Evolutionary conservation across 352 stramenopile genomes (phyloP).

Genomic region (Pythium rhizo-oryzae): DNA sequence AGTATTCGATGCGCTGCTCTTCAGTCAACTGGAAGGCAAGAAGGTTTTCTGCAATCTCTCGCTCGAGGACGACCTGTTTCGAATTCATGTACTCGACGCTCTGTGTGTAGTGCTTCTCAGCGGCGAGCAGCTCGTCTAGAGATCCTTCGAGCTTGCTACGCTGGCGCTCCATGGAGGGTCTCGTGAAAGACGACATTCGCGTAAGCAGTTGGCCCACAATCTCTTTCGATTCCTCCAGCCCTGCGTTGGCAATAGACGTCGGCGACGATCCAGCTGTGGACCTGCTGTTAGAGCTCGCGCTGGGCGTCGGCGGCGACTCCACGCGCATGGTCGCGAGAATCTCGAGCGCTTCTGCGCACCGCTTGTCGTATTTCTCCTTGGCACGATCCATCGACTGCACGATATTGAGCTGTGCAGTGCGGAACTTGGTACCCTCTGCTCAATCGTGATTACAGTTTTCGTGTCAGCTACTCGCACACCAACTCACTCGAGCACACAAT

Average conservation of each 20-base stretch:
- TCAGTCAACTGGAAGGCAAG: constrained; percentile 83
- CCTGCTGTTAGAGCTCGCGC: neutral
- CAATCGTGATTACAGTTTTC: neutral
- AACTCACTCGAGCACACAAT: neutral
- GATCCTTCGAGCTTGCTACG: constrained; percentile 57
- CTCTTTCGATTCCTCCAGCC: constrained; percentile 61
- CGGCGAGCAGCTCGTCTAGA: constrained; percentile 68
- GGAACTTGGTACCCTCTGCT: constrained; percentile 74
- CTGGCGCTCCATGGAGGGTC: constrained; percentile 66
- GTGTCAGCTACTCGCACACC: neutral
- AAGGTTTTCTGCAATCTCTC: constrained; percentile 78
- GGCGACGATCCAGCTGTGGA: neutral
- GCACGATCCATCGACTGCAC: constrained; percentile 60
- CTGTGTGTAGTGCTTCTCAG: constrained; percentile 73
- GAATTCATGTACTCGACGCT: constrained; percentile 70
- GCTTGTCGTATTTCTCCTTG: constrained; percentile 80
- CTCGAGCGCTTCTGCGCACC: constrained; percentile 69
- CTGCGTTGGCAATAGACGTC: constrained; percentile 18
- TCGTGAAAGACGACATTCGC: constrained; percentile 76
- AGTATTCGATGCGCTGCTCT: constrained; percentile 80
- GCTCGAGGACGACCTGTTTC: constrained; percentile 64
- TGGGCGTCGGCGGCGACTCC: constrained; percentile 6
- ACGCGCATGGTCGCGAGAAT: constrained; percentile 33
- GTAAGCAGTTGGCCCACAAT: constrained; percentile 75
- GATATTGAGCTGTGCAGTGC: constrained; percentile 65